Evolutionary conservation across 2,329 filamentous ascomycete genomes (phyloP).

Genomic region (Verticillium longisporum): DNA sequence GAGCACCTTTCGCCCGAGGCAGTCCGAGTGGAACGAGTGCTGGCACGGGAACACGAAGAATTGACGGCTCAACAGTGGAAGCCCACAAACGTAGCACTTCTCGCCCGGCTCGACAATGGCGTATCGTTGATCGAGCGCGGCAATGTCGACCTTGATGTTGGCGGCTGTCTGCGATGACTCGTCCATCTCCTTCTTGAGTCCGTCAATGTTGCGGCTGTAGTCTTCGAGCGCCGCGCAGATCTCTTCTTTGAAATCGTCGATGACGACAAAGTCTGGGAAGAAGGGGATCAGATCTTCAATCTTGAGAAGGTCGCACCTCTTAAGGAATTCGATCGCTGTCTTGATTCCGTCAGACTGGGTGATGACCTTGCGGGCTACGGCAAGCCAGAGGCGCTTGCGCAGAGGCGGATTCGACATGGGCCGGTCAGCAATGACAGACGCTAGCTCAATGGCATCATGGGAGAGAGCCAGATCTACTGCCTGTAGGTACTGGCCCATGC

Average conservation of each 20-base stretch:
- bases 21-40: slow-evolving; percentile 96
- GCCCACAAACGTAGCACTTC: slow-evolving; percentile 79
- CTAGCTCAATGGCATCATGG: slow-evolving; percentile 83
- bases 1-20: slow-evolving; percentile 77
- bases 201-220: slow-evolving; percentile 86
- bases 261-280: slow-evolving; percentile 97
- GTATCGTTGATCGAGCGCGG: slow-evolving; percentile 78
- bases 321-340: slow-evolving; percentile 86
- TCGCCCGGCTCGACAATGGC: slow-evolving; percentile 96
- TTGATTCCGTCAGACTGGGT: slow-evolving; percentile 82
- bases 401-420: slow-evolving; percentile 72
- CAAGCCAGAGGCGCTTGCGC: slow-evolving; percentile 91
- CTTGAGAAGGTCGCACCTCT: slow-evolving; percentile 81
- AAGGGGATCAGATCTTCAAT: slow-evolving; percentile 98
- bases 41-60: slow-evolving; percentile 99
- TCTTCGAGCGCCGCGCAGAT: slow-evolving; percentile 91
- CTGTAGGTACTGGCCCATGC: slow-evolving; percentile 90
- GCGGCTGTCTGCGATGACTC: slow-evolving; percentile 81
- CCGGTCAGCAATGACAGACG: slow-evolving; percentile 80
- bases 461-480: slow-evolving; percentile 89
- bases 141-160: slow-evolving; percentile 87
- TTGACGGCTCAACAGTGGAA: slow-evolving; percentile 81
- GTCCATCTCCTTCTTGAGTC: slow-evolving; percentile 89
- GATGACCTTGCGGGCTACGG: slow-evolving; percentile 92
- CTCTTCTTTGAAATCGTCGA: slow-evolving; percentile 98